Evolutionary conservation across 2,329 filamentous ascomycete genomes (phyloP), one percentile per base, ranked within the genome.

Genomic region (Penicillium glabrum): DNA sequence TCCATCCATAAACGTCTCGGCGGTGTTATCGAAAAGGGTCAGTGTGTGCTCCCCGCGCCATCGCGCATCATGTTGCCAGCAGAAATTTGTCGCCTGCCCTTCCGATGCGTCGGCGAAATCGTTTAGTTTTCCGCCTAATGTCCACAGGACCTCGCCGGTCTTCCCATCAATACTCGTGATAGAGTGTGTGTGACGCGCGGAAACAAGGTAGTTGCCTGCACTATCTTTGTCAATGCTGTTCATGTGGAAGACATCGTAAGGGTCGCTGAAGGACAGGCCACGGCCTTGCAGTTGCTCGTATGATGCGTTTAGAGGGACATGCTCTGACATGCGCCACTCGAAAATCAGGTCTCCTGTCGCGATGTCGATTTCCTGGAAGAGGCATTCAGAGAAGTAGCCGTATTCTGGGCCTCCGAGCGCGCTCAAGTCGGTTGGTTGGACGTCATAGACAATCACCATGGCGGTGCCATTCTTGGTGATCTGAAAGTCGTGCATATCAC

Each of bases 181-280:
- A 19, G 77, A 74, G 62, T 77, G 77, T 50, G 77, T 74, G 62
- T 83, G 77, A 1, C 82, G 78, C 0, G 79, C 75, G 0, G 82
- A 85, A 35, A 86, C 73, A 11, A 86, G 67, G 55, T 82, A 86
- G 62, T 85, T 80, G 5, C 81, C 81, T 0, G 75, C 61, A 0
- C 68, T 62, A 51, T 79, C 78, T 64, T 84, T 83, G 62, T 83
- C 79, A 27, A 85, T 71, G 35, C 80, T 81, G 69, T 85, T 83
- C 69, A 85, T 79, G 66, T 84, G 82, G 66, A 84, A 84, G 58
- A 78, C 84, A 66, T 86, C 82, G 70, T 81, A 85, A 1, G 77
- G 73, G 3, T 54, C 54, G 4, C 47, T 41, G 10, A 57, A 56
- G 6, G 52, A 35, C 27, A 48, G 52, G 6, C 67, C 68, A 1